A percentile compares a stretch with the other conserved stretches of the same genome.
Conservation (phyloP, 1,284 basidiomycete species). For the Phlebopus sp. region DNA sequence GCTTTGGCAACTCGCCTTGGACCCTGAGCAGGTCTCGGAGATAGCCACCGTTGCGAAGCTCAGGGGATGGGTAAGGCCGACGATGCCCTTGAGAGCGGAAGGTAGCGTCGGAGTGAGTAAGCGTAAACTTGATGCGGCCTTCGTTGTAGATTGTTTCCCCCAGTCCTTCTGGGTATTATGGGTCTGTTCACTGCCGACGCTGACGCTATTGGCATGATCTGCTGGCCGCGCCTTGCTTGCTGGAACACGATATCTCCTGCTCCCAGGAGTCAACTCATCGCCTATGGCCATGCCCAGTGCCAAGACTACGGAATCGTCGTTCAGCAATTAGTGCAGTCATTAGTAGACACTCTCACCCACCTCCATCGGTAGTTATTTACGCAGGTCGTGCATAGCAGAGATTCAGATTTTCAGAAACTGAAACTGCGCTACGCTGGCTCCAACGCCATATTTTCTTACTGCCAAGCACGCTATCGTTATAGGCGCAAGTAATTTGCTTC, state of each 20-base stretch:
- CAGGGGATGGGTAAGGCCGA: slow-evolving; percentile 59
- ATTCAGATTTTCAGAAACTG: slow-evolving; percentile 44
- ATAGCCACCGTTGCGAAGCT: slow-evolving; percentile 55
- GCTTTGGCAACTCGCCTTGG: background rate
- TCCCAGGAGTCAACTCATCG: background rate
- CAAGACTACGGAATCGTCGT: background rate
- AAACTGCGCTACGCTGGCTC: slow-evolving; percentile 54
- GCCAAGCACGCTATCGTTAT: slow-evolving; percentile 28
- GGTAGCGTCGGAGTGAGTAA: slow-evolving; percentile 1
- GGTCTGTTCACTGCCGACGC: no score
- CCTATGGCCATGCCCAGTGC: background rate
- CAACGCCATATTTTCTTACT: slow-evolving; percentile 49
- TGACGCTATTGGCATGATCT: background rate
- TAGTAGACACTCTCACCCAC: background rate
- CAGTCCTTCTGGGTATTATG: no score
- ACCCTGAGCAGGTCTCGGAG: slow-evolving; percentile 49
- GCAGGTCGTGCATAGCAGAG: slow-evolving; percentile 31
- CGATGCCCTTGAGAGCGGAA: slow-evolving; percentile 52
- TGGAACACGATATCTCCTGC: slow-evolving; percentile 26
- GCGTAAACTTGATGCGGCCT: background rate
- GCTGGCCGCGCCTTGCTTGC: slow-evolving; percentile 42
- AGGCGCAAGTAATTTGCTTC: background rate
- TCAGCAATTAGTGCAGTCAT: background rate
- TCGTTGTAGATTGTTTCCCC: slow-evolving; percentile 43
- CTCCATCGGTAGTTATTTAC: slow-evolving; percentile 26